These are phyloP conservation scores for Pythium biforme DNA, from an alignment of 352 stramenopile species.

Conservation along the genomic window DNA sequence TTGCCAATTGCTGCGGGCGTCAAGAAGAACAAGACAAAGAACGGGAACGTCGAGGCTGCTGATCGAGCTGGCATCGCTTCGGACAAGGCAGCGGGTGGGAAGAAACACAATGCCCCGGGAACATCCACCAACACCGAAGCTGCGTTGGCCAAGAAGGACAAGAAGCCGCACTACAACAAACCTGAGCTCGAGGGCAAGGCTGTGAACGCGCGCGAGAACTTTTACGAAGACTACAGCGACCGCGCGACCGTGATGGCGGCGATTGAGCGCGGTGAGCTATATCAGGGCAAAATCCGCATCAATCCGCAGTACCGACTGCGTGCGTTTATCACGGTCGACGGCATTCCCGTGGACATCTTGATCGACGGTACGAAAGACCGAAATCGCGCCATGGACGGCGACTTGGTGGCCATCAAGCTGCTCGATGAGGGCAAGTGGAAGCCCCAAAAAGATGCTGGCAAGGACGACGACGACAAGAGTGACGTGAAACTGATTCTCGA, in stretches of 20 bases:
- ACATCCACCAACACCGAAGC: neutral
- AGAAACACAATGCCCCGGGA: neutral
- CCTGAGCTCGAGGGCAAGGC: slow-evolving; percentile 1
- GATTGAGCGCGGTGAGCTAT: slow-evolving; percentile 30
- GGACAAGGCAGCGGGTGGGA: neutral
- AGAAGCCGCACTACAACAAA: neutral
- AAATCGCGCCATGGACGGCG: slow-evolving; percentile 79
- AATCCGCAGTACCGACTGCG: slow-evolving; percentile 72
- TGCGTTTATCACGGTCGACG: slow-evolving; percentile 77
- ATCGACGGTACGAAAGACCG: slow-evolving; percentile 68
- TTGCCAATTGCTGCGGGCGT: neutral
- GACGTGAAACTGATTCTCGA: slow-evolving; percentile 10
- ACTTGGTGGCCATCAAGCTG: slow-evolving; percentile 71
- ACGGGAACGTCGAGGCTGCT: neutral
- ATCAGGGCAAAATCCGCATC: slow-evolving; percentile 71
- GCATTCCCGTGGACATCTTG: slow-evolving; percentile 69
- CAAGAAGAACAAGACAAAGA: neutral
- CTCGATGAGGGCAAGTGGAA: slow-evolving; percentile 59
- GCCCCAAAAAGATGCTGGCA: slow-evolving; percentile 27
- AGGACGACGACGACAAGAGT: slow-evolving; percentile 9
- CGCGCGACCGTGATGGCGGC: slow-evolving; percentile 14
- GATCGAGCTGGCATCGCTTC: neutral
- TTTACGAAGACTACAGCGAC: slow-evolving; percentile 24
- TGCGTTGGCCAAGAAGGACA: neutral
- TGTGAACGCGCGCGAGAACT: neutral